A percentile compares a stretch with the other conserved stretches of the same genome.
Conservation (phyloP, 2,329 filamentous ascomycete genomes). For the Bertia moriformis region DNA sequence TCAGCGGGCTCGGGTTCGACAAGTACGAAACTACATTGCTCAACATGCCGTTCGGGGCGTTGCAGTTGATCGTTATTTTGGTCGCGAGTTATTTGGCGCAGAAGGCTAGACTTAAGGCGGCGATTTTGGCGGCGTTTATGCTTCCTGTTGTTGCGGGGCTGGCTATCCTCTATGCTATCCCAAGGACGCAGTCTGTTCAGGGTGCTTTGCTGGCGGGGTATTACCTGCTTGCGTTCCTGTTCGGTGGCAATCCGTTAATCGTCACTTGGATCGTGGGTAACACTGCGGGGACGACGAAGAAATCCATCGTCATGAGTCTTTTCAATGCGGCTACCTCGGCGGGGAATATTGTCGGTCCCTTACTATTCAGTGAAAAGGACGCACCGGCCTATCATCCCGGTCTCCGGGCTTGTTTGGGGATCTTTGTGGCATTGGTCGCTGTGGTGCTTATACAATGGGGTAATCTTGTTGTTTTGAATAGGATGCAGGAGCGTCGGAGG, state of each 20-base stretch:
- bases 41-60: slow-evolving; percentile 52
- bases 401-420: slow-evolving; percentile 35
- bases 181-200: slow-evolving; percentile 22
- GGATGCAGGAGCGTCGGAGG: slow-evolving; percentile 34
- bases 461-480: slow-evolving; percentile 41
- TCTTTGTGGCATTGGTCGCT: slow-evolving; percentile 35
- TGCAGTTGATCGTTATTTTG: slow-evolving; percentile 46
- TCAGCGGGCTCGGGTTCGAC: slow-evolving; percentile 44
- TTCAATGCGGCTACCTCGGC: slow-evolving; percentile 47
- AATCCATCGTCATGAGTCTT: slow-evolving; percentile 45
- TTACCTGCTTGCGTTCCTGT: slow-evolving; percentile 53
- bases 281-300: slow-evolving; percentile 54
- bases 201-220: slow-evolving; percentile 41
- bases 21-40: slow-evolving; percentile 41
- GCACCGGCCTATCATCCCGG: slow-evolving; percentile 43
- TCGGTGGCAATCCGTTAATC: slow-evolving; percentile 49
- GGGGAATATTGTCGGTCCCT: slow-evolving; percentile 53
- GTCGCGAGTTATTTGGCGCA: slow-evolving; percentile 41
- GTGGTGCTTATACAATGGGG: slow-evolving; percentile 35
- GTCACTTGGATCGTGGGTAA: slow-evolving; percentile 58
- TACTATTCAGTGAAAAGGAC: slow-evolving; percentile 42
- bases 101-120: slow-evolving; percentile 38
- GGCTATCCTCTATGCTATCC: slow-evolving; percentile 38
- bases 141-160: slow-evolving; percentile 46
- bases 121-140: slow-evolving; percentile 34